Evolutionary conservation across 2,329 filamentous ascomycete species (phyloP), one percentile per base, ranked within the genome.

Genomic region (Atkinsonella texensis): DNA sequence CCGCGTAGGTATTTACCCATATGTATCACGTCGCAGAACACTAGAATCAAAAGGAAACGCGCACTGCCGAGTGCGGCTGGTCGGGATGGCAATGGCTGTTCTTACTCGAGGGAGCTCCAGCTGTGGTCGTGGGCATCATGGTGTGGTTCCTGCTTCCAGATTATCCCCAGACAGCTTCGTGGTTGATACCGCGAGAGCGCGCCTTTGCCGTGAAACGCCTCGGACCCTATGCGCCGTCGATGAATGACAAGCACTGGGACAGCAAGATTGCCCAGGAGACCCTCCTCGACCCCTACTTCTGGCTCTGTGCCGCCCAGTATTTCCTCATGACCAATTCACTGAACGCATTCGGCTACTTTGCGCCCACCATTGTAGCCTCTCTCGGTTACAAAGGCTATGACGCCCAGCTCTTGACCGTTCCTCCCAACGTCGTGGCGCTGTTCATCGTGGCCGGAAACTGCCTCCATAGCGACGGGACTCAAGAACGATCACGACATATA

Each of bases 61-160:
- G 4, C 20, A 23, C 20, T 23, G 2, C 20, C 20, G 4, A 23
- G 20, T 23, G 20, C 20, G 73, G 73, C 0, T 65, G 80, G 42
- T 67, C 66, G 23, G 74, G 68, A 38, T 85, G 82, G 82, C 71
- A 79, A 54, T 61, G 59, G 69, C 73, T 85, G 4, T 85, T 85
- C 62, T 75, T 84, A 52, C 69, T 85, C 48, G 71, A 68, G 53
- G 59, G 68, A 15, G 59, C 65, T 18, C 52, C 60, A 18, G 57
- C 64, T 40, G 52, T 68, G 48, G 49, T 66, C 31, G 58, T 64
- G n/a, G 59, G 60, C 38, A 42, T 68, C 33, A 18, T 67, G 49
- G 57, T 64, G 48, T 64, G 60, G 54, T 65, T 61, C 56, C 62
- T 57, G 53, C 58, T 60, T 28, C 65, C 65, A 1, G 64, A 68